These are phyloP conservation scores for Myochromella boudieri DNA, from an alignment of 768 basidiomycete genomes.

Conservation along the genomic window DNA sequence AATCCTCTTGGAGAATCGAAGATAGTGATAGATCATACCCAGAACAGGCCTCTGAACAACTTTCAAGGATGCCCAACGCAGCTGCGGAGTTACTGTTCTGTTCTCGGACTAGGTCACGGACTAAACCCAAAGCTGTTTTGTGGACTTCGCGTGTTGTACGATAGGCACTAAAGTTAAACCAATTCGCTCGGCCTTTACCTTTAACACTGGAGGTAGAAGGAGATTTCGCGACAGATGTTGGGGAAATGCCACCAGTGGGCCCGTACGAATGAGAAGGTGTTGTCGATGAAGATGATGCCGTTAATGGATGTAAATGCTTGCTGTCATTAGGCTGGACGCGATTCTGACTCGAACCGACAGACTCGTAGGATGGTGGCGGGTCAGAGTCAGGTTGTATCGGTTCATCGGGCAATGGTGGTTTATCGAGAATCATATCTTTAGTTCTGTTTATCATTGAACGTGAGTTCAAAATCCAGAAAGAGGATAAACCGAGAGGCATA, in stretches of 20 bases:
- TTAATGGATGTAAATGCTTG: slow-evolving; percentile 9
- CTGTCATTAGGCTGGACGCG: slow-evolving; percentile 7
- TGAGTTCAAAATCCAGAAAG: too few species aligned
- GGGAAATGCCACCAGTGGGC: slow-evolving; percentile 10
- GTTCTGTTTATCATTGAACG: too few species aligned
- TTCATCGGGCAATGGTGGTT: slow-evolving; percentile 36
- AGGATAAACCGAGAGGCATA: too few species aligned
- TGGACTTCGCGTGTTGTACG: slow-evolving; percentile 49
- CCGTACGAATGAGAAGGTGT: slow-evolving; percentile 8
- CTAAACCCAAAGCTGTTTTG: slow-evolving; percentile 42
- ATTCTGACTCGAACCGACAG: slow-evolving; percentile 9
- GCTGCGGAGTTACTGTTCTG: slow-evolving; percentile 29
- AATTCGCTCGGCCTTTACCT: slow-evolving; percentile 29
- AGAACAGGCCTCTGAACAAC: slow-evolving; percentile 62
- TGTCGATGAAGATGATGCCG: slow-evolving; percentile 5
- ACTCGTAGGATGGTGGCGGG: slow-evolving; percentile 44
- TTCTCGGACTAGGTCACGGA: slow-evolving; percentile 51
- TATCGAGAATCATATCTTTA: slow-evolving; percentile 27
- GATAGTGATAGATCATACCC: slow-evolving; percentile 50
- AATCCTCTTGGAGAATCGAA: slow-evolving; percentile 57
- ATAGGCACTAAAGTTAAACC: slow-evolving; percentile 35
- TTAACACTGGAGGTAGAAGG: slow-evolving; percentile 21
- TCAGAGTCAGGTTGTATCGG: slow-evolving; percentile 34
- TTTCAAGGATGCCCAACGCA: slow-evolving; percentile 48
- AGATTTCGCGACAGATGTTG: slow-evolving; percentile 7